Conservation (phyloP, 2,329 filamentous ascomycete species). For the Colletotrichum brevisporum region DNA sequence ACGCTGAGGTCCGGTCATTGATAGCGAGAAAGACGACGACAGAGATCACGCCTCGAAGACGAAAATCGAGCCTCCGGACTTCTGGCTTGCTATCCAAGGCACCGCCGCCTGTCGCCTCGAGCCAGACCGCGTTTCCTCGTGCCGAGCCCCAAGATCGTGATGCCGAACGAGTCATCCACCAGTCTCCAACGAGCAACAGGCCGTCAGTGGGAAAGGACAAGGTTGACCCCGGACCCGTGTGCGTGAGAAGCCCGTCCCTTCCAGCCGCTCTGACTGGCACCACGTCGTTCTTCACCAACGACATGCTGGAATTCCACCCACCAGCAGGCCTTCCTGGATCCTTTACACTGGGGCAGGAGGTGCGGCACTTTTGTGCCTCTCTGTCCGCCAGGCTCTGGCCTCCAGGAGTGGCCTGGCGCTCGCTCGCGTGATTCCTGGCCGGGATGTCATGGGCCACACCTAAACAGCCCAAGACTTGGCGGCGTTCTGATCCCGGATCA, state of each 20-base stretch:
- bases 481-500: background rate
- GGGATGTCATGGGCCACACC: constrained; percentile 20
- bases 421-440: constrained; percentile 2
- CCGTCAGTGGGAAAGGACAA: background rate
- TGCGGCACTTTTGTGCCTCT: constrained; percentile 15
- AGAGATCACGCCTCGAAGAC: no score
- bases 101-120: no score
- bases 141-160: no score
- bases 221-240: background rate
- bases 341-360: background rate
- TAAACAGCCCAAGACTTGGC: background rate
- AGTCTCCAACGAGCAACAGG: background rate
- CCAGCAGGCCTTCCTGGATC: background rate
- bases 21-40: no score
- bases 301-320: background rate
- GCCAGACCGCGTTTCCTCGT: no score
- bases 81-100: no score
- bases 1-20: no score
- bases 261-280: background rate
- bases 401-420: background rate
- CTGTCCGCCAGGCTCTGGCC: background rate
- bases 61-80: no score
- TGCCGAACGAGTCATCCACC: no score
- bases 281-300: background rate
- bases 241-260: background rate